Evolutionary conservation across 306 rosid genomes (phyloP).

Genomic region (Trifolium fragiferum): DNA sequence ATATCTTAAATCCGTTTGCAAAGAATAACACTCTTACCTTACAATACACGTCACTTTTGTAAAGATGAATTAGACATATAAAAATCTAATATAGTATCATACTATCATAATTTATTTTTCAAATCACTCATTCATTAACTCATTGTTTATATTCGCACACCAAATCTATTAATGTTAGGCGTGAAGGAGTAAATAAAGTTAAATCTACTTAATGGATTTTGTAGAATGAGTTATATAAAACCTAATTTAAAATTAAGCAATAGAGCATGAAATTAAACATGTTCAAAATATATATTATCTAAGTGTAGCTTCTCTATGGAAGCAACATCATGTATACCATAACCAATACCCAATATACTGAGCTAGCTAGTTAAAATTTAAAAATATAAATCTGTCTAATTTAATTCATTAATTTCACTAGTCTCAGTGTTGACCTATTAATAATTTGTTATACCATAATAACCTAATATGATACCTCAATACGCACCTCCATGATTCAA

Average conservation of each 20-base stretch:
- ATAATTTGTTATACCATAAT: neutral
- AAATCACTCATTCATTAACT: too few species aligned
- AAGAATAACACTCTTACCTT: neutral
- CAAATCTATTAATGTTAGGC: too few species aligned
- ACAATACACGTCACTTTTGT: too few species aligned
- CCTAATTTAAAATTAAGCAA: neutral
- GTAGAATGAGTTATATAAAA: neutral
- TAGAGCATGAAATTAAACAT: neutral
- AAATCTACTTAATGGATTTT: too few species aligned
- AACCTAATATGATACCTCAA: neutral
- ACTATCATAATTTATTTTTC: neutral
- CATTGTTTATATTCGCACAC: neutral
- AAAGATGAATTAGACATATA: neutral
- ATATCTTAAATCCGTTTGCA: too few species aligned
- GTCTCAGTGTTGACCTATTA: neutral
- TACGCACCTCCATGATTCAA: conserved; percentile 18
- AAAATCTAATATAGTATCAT: too few species aligned
- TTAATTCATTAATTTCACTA: conserved; percentile 13
- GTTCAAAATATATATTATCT: neutral
- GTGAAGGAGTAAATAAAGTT: neutral
- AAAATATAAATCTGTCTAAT: conserved; percentile 18
- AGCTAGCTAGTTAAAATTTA: neutral
- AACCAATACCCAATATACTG: conserved; percentile 27
- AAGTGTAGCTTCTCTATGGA: conserved; percentile 29
- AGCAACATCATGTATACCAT: conserved; percentile 26